These are phyloP conservation scores for Annulohypoxylon moriforme DNA, from an alignment of 495 filamentous ascomycete genomes.

Conservation along the genomic window DNA sequence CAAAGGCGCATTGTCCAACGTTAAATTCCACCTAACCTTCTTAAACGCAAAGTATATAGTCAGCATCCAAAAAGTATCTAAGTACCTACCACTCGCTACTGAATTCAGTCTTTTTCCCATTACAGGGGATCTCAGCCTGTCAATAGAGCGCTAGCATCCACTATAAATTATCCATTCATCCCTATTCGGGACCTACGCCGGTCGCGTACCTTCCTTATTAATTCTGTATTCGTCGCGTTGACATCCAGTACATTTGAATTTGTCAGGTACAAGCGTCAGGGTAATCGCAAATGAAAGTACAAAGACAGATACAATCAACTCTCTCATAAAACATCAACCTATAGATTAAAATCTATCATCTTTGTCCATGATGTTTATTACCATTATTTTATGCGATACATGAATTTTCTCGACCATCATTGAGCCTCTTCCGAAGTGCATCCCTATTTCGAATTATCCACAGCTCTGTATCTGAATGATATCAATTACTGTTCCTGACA, in stretches of 20 bases:
- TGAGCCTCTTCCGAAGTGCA: not conserved
- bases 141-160: not conserved
- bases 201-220: not conserved
- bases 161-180: constrained; percentile 2
- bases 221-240: not conserved
- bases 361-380: not conserved
- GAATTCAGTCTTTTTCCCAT: not conserved
- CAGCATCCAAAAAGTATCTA: not conserved
- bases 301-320: not conserved
- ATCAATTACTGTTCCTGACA: constrained; percentile 1
- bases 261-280: not conserved
- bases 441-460: not conserved
- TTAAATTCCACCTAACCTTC: not conserved
- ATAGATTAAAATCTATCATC: not conserved
- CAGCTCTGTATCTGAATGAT: not conserved
- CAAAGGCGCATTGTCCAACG: not conserved
- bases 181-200: not conserved
- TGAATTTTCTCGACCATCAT: not conserved
- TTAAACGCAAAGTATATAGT: not conserved
- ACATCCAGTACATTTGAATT: not conserved
- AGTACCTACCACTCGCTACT: constrained; percentile 4
- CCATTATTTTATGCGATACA: not conserved
- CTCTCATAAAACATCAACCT: not conserved
- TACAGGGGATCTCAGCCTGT: not conserved
- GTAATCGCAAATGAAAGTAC: not conserved